phyloP scores from a whole-genome alignment of 2,329 filamentous ascomycete species.

The Calonectria hongkongensis region DNA sequence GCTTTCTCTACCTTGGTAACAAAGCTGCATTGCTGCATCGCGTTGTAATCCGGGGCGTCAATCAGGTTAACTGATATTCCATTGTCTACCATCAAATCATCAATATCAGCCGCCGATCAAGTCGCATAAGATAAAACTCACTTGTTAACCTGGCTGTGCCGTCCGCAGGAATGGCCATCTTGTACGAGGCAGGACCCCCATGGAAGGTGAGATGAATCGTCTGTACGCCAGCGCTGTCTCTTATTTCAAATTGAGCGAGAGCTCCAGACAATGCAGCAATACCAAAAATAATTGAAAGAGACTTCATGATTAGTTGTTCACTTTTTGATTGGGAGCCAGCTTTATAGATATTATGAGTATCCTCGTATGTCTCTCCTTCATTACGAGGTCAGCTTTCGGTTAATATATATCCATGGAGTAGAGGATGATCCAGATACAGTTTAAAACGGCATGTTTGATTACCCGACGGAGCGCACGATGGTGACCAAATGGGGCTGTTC shows the following conservation, averaged over 20 bases:
- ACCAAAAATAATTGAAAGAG: constrained; percentile 33
- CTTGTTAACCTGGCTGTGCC: constrained; percentile 62
- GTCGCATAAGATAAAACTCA: constrained; percentile 46
- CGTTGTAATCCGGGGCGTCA: constrained; percentile 66
- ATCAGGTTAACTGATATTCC: constrained; percentile 63
- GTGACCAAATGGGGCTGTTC: background rate
- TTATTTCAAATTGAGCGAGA: constrained; percentile 35
- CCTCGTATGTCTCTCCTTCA: too few species aligned
- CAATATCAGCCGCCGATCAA: background rate
- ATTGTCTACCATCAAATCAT: constrained; percentile 57
- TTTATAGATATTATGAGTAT: background rate
- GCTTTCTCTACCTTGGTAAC: constrained; percentile 58
- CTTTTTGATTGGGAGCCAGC: background rate
- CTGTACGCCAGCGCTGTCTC: constrained; percentile 55
- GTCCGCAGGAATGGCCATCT: constrained; percentile 65
- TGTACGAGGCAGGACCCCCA: constrained; percentile 64
- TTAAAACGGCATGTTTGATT: background rate
- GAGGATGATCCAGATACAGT: background rate
- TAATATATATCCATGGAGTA: background rate
- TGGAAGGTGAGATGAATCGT: constrained; percentile 67
- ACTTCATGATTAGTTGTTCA: constrained; percentile 48
- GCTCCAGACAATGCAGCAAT: constrained; percentile 36
- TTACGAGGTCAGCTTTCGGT: background rate
- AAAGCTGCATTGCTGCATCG: constrained; percentile 66
- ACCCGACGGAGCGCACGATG: constrained; percentile 1